A percentile compares a stretch with the other conserved stretches of the same genome.
Evolutionary conservation across 331 rosid genomes (phyloP).

Genomic region (Acacia pycnantha): DNA sequence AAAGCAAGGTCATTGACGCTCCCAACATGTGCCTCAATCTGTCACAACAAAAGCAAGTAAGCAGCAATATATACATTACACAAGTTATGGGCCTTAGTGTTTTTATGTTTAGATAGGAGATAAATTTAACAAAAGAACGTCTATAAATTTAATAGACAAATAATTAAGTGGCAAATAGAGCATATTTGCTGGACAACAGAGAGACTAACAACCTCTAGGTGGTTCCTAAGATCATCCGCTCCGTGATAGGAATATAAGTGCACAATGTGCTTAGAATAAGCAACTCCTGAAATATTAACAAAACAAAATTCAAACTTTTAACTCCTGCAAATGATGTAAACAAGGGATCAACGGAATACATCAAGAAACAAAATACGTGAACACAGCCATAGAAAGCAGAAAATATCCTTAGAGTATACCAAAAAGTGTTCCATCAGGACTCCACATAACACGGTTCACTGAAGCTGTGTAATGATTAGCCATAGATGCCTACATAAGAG

Average conservation of each 20-base stretch:
- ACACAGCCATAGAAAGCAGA: slow-evolving; percentile 10
- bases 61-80: slow-evolving; percentile 25
- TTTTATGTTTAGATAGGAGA: not conserved
- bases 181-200: slow-evolving; percentile 13
- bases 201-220: slow-evolving; percentile 71
- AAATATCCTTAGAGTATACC: slow-evolving; percentile 49
- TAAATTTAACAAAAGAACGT: no score
- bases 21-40: slow-evolving; percentile 97
- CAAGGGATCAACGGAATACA: not conserved
- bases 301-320: not conserved
- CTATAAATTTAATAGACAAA: slow-evolving; percentile 7
- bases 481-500: slow-evolving; percentile 59
- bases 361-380: slow-evolving; percentile 1
- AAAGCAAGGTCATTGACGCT: slow-evolving; percentile 97
- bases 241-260: slow-evolving; percentile 88
- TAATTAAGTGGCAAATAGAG: not conserved
- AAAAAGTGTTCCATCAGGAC: slow-evolving; percentile 90
- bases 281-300: slow-evolving; percentile 70
- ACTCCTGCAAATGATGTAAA: not conserved
- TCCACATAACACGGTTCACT: slow-evolving; percentile 91
- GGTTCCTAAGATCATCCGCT: slow-evolving; percentile 83
- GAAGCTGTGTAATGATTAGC: slow-evolving; percentile 75
- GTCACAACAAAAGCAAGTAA: slow-evolving; percentile 35
- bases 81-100: not conserved
- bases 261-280: slow-evolving; percentile 93